These are phyloP conservation scores for Myochromella boudieri DNA, from an alignment of 768 basidiomycete species.

Conservation along the genomic window DNA sequence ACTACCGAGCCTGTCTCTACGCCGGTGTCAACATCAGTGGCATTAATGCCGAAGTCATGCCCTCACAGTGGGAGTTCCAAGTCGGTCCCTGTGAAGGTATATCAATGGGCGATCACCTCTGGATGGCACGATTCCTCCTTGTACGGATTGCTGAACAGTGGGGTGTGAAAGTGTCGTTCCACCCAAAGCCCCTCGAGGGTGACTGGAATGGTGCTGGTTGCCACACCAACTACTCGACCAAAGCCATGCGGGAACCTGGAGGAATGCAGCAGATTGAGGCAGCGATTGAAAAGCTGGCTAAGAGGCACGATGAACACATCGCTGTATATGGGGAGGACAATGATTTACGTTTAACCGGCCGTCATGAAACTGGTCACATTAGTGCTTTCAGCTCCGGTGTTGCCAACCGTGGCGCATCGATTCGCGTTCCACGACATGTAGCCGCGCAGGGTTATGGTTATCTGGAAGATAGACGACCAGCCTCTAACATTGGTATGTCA, in stretches of 20 bases:
- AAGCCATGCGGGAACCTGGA: constrained; percentile 89
- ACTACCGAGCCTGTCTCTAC: constrained; percentile 96
- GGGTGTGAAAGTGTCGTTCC: constrained; percentile 97
- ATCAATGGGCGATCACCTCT: constrained; percentile 98
- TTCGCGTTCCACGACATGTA: constrained; percentile 94
- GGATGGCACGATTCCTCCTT: constrained; percentile 98
- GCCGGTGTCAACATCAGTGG: constrained; percentile 97
- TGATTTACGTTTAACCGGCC: constrained; percentile 92
- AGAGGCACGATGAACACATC: constrained; percentile 93
- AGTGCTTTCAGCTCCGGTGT: constrained; percentile 90
- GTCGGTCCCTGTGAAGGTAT: constrained; percentile 98
- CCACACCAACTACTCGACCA: constrained; percentile 98
- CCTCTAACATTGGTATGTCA: constrained; percentile 89
- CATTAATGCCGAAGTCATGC: constrained; percentile 99
- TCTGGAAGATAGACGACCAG: constrained; percentile 94
- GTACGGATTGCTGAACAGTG: constrained; percentile 96
- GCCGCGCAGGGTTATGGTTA: constrained; percentile 92
- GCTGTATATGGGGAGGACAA: constrained; percentile 98
- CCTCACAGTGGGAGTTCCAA: constrained; percentile 99
- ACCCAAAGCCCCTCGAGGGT: constrained; percentile 95
- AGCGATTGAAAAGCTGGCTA: constrained; percentile 90
- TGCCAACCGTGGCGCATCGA: constrained; percentile 95
- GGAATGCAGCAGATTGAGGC: constrained; percentile 91
- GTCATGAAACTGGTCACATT: constrained; percentile 97
- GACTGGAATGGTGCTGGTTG: constrained; percentile 99